These are phyloP conservation scores for Penicillium sp. DNA, from an alignment of 2,329 filamentous ascomycete species.

Conservation along the genomic window DNA sequence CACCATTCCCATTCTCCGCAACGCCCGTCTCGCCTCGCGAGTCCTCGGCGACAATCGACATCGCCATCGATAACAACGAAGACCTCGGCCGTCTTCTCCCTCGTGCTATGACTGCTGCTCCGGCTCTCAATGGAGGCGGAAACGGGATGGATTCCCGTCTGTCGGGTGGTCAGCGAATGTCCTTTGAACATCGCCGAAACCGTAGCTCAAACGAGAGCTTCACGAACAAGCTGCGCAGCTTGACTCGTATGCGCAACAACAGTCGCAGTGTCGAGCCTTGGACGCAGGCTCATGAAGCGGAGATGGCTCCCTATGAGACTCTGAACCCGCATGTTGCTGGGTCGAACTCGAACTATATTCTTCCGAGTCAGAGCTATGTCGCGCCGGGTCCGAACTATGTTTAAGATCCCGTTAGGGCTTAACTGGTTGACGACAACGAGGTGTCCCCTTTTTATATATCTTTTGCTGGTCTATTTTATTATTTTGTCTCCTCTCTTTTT, in stretches of 20 bases:
- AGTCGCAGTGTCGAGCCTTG: constrained; percentile 46
- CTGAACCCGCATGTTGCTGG: constrained; percentile 21
- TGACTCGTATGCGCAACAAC: constrained; percentile 58
- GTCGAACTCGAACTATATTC: constrained; percentile 13
- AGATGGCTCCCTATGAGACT: constrained; percentile 28
- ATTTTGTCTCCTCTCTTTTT: constrained; percentile 1
- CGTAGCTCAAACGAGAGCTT: constrained; percentile 59
- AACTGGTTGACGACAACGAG: not conserved
- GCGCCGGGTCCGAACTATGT: constrained; percentile 3
- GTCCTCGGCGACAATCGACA: constrained; percentile 41
- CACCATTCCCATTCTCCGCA: constrained; percentile 41
- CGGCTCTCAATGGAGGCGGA: constrained; percentile 20
- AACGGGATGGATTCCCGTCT: constrained; percentile 22
- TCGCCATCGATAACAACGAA: constrained; percentile 43
- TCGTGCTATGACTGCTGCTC: constrained; percentile 38
- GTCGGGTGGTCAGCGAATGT: constrained; percentile 40
- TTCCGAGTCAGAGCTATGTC: constrained; percentile 16
- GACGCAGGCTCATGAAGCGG: constrained; percentile 18
- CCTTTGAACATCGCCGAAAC: constrained; percentile 51
- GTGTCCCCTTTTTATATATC: not conserved
- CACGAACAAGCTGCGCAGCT: constrained; percentile 52
- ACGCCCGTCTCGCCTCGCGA: constrained; percentile 31
- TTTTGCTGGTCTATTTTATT: not conserved
- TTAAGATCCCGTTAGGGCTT: not conserved
- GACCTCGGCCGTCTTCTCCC: constrained; percentile 35